Conservation (phyloP, 1,284 basidiomycete species). For the Marasmius oreades region DNA sequence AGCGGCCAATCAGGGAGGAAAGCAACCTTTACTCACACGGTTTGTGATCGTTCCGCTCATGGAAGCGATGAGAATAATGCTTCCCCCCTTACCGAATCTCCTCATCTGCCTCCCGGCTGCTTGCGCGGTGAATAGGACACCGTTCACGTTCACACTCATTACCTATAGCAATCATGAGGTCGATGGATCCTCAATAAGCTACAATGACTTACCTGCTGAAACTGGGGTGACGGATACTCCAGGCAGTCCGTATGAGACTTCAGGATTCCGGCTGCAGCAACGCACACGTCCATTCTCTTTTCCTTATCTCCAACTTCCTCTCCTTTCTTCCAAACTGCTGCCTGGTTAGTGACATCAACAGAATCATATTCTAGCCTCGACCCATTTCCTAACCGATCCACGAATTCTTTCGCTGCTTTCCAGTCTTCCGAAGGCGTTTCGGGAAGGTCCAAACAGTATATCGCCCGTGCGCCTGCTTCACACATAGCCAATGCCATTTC, state of each 20-base stretch:
- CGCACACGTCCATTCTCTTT: slow-evolving; percentile 66
- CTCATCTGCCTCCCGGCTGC: slow-evolving; percentile 77
- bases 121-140: slow-evolving; percentile 76
- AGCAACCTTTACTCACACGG: slow-evolving; percentile 40
- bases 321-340: slow-evolving; percentile 49
- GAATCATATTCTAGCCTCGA: slow-evolving; percentile 63
- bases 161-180: slow-evolving; percentile 39
- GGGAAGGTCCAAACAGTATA: slow-evolving; percentile 78
- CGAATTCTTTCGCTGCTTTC: slow-evolving; percentile 50
- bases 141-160: slow-evolving; percentile 72
- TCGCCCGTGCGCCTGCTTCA: slow-evolving; percentile 73
- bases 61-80: slow-evolving; percentile 81
- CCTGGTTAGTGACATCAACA: slow-evolving; percentile 64
- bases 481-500: slow-evolving; percentile 77
- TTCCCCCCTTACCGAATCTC: slow-evolving; percentile 67
- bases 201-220: slow-evolving; percentile 52
- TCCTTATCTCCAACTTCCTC: slow-evolving; percentile 62
- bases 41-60: slow-evolving; percentile 88
- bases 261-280: slow-evolving; percentile 78
- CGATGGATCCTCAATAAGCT: not conserved
- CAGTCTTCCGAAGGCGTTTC: slow-evolving; percentile 66
- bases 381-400: slow-evolving; percentile 41
- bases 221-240: slow-evolving; percentile 68
- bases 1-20: not conserved
- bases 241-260: slow-evolving; percentile 61